Evolutionary conservation across 2,329 filamentous ascomycete species (phyloP).

Genomic region (Neonectria coccinea): DNA sequence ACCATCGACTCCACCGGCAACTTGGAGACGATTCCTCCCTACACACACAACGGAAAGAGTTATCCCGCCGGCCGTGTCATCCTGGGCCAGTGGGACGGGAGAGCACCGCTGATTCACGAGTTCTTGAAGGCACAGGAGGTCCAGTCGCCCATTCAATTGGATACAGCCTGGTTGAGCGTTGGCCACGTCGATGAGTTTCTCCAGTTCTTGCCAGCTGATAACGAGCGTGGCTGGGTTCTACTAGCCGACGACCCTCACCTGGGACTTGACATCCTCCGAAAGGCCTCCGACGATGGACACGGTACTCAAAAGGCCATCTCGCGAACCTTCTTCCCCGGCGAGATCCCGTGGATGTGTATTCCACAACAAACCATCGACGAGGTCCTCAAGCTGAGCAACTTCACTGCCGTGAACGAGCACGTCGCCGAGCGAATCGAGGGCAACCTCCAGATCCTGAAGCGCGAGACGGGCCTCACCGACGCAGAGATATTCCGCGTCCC

Average conservation of each 20-base stretch:
- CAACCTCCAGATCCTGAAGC: slow-evolving; percentile 40
- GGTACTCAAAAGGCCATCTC: slow-evolving; percentile 34
- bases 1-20: slow-evolving; percentile 47
- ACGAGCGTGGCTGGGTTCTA: slow-evolving; percentile 42
- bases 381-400: slow-evolving; percentile 22
- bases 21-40: slow-evolving; percentile 54
- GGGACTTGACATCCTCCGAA: slow-evolving; percentile 37
- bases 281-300: slow-evolving; percentile 32
- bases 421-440: slow-evolving; percentile 34
- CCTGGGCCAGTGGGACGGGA: slow-evolving; percentile 31
- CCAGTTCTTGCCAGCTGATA: slow-evolving; percentile 45
- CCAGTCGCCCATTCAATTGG: slow-evolving; percentile 51
- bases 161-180: slow-evolving; percentile 44
- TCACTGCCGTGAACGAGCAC: slow-evolving; percentile 29
- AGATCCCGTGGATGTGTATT: slow-evolving; percentile 14
- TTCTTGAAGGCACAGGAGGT: slow-evolving; percentile 51
- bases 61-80: slow-evolving; percentile 41
- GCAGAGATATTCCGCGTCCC: slow-evolving; percentile 42
- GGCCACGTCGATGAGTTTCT: slow-evolving; percentile 48
- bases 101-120: slow-evolving; percentile 38
- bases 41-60: slow-evolving; percentile 32
- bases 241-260: slow-evolving; percentile 39
- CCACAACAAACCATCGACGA: slow-evolving; percentile 34
- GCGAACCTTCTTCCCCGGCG: not conserved
- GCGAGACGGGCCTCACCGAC: slow-evolving; percentile 41